Evolutionary conservation across 2,329 filamentous ascomycete species (phyloP), one percentile per base, ranked within the genome.

Genomic region (Verruconis gallopava): DNA sequence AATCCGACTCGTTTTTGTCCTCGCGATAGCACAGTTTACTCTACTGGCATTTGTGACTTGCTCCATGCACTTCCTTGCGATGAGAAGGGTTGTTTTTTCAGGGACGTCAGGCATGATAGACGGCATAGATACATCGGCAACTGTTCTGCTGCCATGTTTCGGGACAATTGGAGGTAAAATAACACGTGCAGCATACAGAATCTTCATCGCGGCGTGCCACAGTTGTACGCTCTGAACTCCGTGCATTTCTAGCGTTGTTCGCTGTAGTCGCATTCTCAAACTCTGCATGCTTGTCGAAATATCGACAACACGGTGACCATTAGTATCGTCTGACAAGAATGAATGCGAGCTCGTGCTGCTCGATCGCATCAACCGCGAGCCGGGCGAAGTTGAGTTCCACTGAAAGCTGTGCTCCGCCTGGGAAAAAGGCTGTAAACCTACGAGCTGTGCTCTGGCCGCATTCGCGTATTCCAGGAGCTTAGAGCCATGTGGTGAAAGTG

Each of bases 261-360:
- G 56, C 49, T 66, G 61, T 13, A 65, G 52, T 42, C 57, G 61
- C 46, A 55, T 63, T n/a, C 61, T 53, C 4, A 53, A 49, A 45
- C 56, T 55, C 13, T 61, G 56, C 9, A 64, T 46, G 9, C 6
- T n/a, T 30, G 25, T 30, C 25, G 25, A 9, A n/a, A n/a, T n/a
- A 30, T n/a, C n/a, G 6, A n/a, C n/a, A 9, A 9, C 9, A 9
- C 25, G 25, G n/a, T 30, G 9, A n/a, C 25, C 25, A n/a, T 30
- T 30, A 30, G 9, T 30, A n/a, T 30, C 25, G n/a, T 30, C 25
- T 9, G 25, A 30, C n/a, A 9, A n/a, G n/a, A 30, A 30, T 9
- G 9, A 9, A 9, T 9, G 6, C 25, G 6, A n/a, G 6, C 25
- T 9, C 6, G 25, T 30, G n/a, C 25, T 9, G n/a, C 25, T n/a